A percentile compares a stretch with the other conserved stretches of the same genome.
Evolutionary conservation across 768 basidiomycete species (phyloP).

Genomic region (Boletus sensibilis): DNA sequence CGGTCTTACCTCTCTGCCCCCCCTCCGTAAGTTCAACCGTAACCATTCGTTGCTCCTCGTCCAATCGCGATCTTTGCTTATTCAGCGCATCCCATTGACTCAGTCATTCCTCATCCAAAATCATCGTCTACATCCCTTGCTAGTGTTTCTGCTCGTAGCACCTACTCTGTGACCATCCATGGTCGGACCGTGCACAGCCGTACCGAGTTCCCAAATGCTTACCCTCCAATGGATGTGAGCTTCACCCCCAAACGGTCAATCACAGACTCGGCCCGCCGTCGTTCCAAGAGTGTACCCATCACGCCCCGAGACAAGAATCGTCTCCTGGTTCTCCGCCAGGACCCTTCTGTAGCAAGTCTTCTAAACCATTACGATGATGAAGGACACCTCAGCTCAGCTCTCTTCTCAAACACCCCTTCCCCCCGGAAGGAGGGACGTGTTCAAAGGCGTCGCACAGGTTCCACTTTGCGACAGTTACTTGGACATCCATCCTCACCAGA

Average conservation of each 20-base stretch:
- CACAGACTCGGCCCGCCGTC: constrained; percentile 29
- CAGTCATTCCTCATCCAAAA: constrained; percentile 47
- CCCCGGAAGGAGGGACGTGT: constrained; percentile 40
- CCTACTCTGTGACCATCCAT: constrained; percentile 73
- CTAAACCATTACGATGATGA: constrained; percentile 72
- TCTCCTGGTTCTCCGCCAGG: constrained; percentile 60
- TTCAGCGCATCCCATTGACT: constrained; percentile 67
- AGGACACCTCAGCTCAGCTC: constrained; percentile 57
- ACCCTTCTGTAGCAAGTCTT: constrained; percentile 77
- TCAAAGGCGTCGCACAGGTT: constrained; percentile 61
- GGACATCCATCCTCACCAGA: constrained; percentile 46
- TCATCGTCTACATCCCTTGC: constrained; percentile 53
- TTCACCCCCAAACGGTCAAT: constrained; percentile 28
- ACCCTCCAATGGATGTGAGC: constrained; percentile 39
- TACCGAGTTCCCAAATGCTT: constrained; percentile 66
- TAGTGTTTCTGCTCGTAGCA: constrained; percentile 54
- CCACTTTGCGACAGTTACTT: constrained; percentile 71
- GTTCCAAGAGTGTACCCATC: constrained; percentile 36
- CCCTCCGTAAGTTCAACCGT: constrained; percentile 58
- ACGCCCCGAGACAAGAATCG: constrained; percentile 51
- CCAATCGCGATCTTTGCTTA: neutral
- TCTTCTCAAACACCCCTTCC: constrained; percentile 61
- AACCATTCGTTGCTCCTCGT: neutral
- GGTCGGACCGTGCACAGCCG: constrained; percentile 56
- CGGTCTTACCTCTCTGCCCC: constrained; percentile 58